These are phyloP conservation scores for Coelastrella sp. DNA, from an alignment of 139 green algal species.

Conservation along the genomic window DNA sequence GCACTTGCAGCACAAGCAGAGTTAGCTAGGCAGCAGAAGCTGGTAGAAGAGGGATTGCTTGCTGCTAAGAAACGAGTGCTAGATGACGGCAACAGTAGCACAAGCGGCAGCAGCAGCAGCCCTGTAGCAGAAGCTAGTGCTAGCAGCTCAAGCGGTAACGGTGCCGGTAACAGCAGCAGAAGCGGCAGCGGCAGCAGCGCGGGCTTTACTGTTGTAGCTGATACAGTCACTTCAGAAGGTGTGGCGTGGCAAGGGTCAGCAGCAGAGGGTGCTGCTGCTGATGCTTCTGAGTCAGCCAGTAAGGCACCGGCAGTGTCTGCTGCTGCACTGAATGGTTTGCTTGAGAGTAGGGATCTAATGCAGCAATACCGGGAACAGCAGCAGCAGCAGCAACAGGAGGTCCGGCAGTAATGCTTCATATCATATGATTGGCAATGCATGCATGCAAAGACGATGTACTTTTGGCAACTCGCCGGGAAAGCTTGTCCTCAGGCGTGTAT, in stretches of 20 bases:
- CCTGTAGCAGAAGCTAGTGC: too few relatives aligned
- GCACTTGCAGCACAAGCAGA: constrained; percentile 45
- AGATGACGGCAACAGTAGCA: too few relatives aligned
- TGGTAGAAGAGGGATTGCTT: constrained; percentile 51
- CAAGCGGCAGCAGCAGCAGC: too few relatives aligned
- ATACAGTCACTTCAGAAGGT: background rate
- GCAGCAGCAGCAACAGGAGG: background rate
- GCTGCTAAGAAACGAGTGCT: constrained; percentile 48
- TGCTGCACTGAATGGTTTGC: constrained; percentile 11
- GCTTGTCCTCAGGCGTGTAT: too few relatives aligned
- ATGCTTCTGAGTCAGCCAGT: background rate
- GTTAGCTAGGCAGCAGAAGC: constrained; percentile 23
- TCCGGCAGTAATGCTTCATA: background rate
- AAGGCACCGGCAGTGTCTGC: background rate
- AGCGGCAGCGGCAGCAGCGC: background rate
- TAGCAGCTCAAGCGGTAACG: too few relatives aligned
- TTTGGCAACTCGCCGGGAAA: too few relatives aligned
- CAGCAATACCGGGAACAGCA: constrained; percentile 39
- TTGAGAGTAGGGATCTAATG: constrained; percentile 15
- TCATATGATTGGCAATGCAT: too few relatives aligned
- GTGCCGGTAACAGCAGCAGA: constrained; percentile 10
- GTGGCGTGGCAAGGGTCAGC: background rate
- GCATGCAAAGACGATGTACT: too few relatives aligned
- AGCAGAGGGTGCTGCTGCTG: background rate
- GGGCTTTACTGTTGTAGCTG: constrained; percentile 36